Evolutionary conservation across 345 rosid species (phyloP).

Genomic region (Erodium maritimum): DNA sequence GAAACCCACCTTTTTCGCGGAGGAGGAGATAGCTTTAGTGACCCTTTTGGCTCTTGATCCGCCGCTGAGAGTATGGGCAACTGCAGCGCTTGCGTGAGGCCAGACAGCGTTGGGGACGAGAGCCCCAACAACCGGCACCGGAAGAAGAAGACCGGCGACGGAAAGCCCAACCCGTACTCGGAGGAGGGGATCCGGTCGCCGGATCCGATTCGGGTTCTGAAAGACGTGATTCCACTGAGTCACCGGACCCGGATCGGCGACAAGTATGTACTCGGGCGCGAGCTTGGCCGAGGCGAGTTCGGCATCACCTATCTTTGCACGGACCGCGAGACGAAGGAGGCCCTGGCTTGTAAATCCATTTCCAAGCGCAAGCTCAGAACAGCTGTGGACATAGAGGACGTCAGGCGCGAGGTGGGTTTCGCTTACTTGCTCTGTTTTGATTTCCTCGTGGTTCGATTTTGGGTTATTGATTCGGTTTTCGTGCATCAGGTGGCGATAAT

Average conservation of each 20-base stretch:
- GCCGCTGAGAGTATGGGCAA: slow-evolving; percentile 49
- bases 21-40: neutral
- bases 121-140: slow-evolving; percentile 11
- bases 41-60: neutral
- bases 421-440: neutral
- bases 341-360: slow-evolving; percentile 80
- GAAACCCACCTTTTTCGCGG: neutral
- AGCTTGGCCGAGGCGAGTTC: slow-evolving; percentile 90
- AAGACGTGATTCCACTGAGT: slow-evolving; percentile 50
- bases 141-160: slow-evolving; percentile 29
- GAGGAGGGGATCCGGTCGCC: slow-evolving; percentile 31
- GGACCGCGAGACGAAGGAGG: slow-evolving; percentile 58
- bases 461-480: slow-evolving; percentile 1
- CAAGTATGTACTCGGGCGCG: slow-evolving; percentile 75
- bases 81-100: slow-evolving; percentile 76
- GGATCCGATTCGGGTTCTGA: slow-evolving; percentile 55
- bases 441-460: neutral
- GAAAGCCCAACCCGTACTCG: slow-evolving; percentile 51
- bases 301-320: slow-evolving; percentile 90
- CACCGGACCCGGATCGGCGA: slow-evolving; percentile 66
- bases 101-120: slow-evolving; percentile 26
- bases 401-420: slow-evolving; percentile 48
- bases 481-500: slow-evolving; percentile 56
- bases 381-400: slow-evolving; percentile 82
- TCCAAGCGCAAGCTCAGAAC: slow-evolving; percentile 82